Evolutionary conservation across 164 flowering plant genomes (phyloP), one percentile per base, ranked within the genome.

Genomic region (Macadamia integrifolia): DNA sequence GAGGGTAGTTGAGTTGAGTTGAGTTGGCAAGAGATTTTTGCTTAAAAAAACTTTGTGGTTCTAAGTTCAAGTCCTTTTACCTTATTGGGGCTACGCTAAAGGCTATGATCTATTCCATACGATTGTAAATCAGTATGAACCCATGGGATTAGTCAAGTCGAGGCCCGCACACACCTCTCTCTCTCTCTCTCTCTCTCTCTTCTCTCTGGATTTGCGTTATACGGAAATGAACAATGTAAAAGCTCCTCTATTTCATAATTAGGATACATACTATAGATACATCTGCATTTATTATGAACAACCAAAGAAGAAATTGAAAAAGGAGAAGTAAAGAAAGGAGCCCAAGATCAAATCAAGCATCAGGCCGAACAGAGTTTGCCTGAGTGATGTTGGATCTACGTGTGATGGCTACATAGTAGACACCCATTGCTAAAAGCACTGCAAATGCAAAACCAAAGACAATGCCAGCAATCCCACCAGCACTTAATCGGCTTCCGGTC

Each of bases 401-500:
- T 3, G 74, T 76, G 69, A 64, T 63, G 42, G 67, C 61, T 1
- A 82, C 85, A 67, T 83, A 78, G 71, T 81, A 88, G 52, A 60
- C 87, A 18, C 93, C 90, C 80, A 89, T 82, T 30, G 79, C 84
- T 46, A 77, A 10, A 35, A 82, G 70, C 61, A 80, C 83, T 0
- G 56, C 80, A 43, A 82, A 77, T 40, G 70, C 78, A 9, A 75
- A 66, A 9, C 83, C 90, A 66, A 88, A 69, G 62, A 83, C 76
- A 73, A 90, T 79, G 58, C 83, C 88, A 40, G 76, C 85, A 67
- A 86, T 66, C 9, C 75, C 86, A 46, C 80, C 86, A 40, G 84
- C 83, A 62, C 86, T 81, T 9, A 86, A 1, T 40, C 71, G n/a
- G 12, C 42, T 55, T 3, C 67, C 57, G 23, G 78, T 67, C 1